These are phyloP conservation scores for Phyllostachys edulis DNA, from an alignment of 176 grass and related monocot genomes.

Conservation along the genomic window DNA sequence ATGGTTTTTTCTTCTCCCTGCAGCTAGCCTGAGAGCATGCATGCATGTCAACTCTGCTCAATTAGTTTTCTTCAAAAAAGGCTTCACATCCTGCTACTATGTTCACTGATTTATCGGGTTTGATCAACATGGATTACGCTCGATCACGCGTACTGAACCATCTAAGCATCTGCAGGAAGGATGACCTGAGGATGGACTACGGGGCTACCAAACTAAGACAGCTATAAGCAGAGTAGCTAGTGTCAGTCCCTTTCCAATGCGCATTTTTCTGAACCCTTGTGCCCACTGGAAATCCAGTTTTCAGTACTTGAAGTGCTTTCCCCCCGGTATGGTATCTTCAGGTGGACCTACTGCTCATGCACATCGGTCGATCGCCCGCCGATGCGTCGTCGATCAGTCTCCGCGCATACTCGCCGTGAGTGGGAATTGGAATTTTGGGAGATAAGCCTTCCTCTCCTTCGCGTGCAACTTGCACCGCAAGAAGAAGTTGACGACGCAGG, in stretches of 20 bases:
- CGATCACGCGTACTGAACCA: slow-evolving; percentile 29
- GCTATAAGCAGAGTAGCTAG: neutral
- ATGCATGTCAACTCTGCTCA: slow-evolving; percentile 44
- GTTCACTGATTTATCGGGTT: slow-evolving; percentile 15
- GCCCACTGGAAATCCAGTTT: slow-evolving; percentile 38
- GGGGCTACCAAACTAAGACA: slow-evolving; percentile 33
- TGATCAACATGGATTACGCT: slow-evolving; percentile 9
- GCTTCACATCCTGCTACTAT: slow-evolving; percentile 33
- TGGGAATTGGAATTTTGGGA: slow-evolving; percentile 39
- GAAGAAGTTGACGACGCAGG: neutral
- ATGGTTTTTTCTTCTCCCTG: slow-evolving; percentile 16
- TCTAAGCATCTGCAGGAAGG: slow-evolving; percentile 26
- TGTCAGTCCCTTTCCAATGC: slow-evolving; percentile 44
- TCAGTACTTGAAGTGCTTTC: slow-evolving; percentile 32
- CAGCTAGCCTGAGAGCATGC: neutral
- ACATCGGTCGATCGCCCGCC: slow-evolving; percentile 33
- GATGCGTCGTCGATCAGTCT: slow-evolving; percentile 43
- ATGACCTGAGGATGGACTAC: slow-evolving; percentile 25
- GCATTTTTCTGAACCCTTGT: slow-evolving; percentile 43
- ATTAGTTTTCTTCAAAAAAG: slow-evolving; percentile 13
- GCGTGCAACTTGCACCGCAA: slow-evolving; percentile 32
- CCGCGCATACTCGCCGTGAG: slow-evolving; percentile 36
- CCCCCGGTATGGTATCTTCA: slow-evolving; percentile 46
- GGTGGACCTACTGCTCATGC: slow-evolving; percentile 54
- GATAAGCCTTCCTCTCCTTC: slow-evolving; percentile 12